Base-by-base conservation (phyloP, 768 basidiomycete genomes). In the Xanthoconium purpureum region DNA sequence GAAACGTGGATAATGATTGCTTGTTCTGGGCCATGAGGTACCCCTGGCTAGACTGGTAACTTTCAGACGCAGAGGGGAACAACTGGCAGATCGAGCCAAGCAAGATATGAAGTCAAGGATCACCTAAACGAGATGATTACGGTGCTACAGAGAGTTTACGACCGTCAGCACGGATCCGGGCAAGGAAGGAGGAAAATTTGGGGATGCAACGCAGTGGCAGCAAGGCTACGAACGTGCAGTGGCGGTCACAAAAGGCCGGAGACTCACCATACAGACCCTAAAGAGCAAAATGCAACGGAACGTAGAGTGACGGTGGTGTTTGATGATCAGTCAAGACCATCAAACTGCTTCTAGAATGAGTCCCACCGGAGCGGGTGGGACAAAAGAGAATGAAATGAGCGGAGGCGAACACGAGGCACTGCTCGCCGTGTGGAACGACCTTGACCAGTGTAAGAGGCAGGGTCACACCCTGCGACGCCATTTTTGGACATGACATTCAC, bases 1-100 rank as follows among this genome's bases (percentile, higher is more conserved):
- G 65, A 56, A 79, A 77, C 62, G 69, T 68, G 63, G 75, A 70
- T 56, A 71, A 61, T 52, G 73, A 71, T 63, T 77, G 68, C 66
- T 70, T 70, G 66, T 68, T 71, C 66, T 64, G 70, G 70, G 56
- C 66, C 66, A 67, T 66, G 62, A 61, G 64, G 62, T 61, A 61
- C 50, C 57, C 55, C 56, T 58, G 62, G 54, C 50, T 55, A 55
- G 59, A 64, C 60, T 62, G 51, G 61, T 61, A 52, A 53, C 47
- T 60, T 57, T 59, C 55, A 56, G 50, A 58, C 50, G 55, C 48
- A 57, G 60, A 57, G 39, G 40, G 35, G 58, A 43, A 50, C 32
- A 48, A 45, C 57, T 50, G 55, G 62, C 56, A 47, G 58, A 68
- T 70, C 58, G 37, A 57, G 55, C 57, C 60, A 57, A 52, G 50